These are phyloP conservation scores for Chlorella vulgaris DNA, from an alignment of 139 green algal genomes.

Conservation along the genomic window DNA sequence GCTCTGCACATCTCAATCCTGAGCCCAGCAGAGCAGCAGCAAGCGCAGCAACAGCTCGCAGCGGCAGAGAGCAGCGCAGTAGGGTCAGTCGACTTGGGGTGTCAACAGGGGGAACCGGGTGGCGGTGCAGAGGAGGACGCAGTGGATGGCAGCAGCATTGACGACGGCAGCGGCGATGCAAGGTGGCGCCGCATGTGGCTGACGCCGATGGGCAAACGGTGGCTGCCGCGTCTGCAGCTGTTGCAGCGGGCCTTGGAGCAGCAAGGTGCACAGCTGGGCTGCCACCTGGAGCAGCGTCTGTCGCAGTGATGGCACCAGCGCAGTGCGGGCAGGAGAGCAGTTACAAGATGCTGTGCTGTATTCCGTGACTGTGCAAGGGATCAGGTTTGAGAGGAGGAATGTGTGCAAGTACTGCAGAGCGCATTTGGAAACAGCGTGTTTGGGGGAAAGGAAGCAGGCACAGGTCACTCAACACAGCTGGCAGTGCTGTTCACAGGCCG, in stretches of 20 bases:
- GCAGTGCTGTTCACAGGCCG: too few relatives aligned
- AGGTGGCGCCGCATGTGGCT: constrained; percentile 4
- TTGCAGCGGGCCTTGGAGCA: neutral
- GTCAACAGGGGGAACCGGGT: neutral
- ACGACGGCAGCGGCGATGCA: neutral
- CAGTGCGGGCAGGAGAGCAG: too few relatives aligned
- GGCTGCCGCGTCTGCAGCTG: constrained; percentile 24
- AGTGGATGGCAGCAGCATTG: neutral
- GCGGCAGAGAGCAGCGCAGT: neutral
- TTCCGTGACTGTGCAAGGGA: too few relatives aligned
- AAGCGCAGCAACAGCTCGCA: neutral
- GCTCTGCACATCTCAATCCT: constrained; percentile 8
- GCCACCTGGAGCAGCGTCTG: neutral
- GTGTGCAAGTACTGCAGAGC: too few relatives aligned
- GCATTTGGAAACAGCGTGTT: too few relatives aligned
- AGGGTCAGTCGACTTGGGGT: neutral
- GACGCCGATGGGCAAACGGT: neutral
- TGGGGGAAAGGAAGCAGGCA: too few relatives aligned
- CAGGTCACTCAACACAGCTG: neutral
- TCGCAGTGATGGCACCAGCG: neutral
- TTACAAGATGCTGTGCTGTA: too few relatives aligned
- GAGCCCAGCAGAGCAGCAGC: neutral
- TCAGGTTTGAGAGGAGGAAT: too few relatives aligned
- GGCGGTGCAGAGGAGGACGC: neutral
- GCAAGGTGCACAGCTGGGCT: constrained; percentile 1